Conservation (phyloP, 2,329 filamentous ascomycete species). For the Xylariaceae sp. region DNA sequence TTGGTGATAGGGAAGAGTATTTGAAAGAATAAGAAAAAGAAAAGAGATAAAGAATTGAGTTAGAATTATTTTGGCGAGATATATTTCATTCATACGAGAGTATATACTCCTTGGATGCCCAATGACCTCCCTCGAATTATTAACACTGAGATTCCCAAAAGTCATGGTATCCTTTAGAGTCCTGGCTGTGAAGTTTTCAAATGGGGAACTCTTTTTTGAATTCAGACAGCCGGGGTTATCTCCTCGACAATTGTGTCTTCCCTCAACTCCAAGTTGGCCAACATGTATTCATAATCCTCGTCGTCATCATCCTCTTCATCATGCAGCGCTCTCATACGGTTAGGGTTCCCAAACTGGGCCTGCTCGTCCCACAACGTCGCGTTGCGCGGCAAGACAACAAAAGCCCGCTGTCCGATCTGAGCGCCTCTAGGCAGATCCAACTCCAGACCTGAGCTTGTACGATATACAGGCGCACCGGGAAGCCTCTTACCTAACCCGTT, state of each 20-base stretch:
- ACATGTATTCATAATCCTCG: slow-evolving; percentile 9
- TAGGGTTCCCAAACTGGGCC: slow-evolving; percentile 8
- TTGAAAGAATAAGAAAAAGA: no score
- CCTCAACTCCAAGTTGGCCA: slow-evolving; percentile 9
- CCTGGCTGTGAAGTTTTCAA: no score
- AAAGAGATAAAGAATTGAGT: no score
- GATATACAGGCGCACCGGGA: not conserved
- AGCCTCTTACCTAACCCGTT: slow-evolving; percentile 5
- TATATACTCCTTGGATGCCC: no score
- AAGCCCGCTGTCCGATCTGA: slow-evolving; percentile 12
- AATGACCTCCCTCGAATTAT: no score
- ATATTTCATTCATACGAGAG: no score
- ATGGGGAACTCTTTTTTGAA: no score
- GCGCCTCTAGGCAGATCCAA: slow-evolving; percentile 2
- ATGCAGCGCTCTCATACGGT: not conserved
- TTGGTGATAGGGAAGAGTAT: no score
- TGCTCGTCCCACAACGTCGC: slow-evolving; percentile 11
- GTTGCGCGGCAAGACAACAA: slow-evolving; percentile 12
- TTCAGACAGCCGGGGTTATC: not conserved
- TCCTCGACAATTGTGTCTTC: slow-evolving; percentile 15
- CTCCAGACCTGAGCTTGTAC: slow-evolving; percentile 10
- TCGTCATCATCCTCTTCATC: slow-evolving; percentile 7
- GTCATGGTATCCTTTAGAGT: no score
- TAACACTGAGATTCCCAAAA: no score
- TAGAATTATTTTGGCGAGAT: no score